phyloP scores from a whole-genome alignment of 768 basidiomycete genomes.

The Mrakia gelida region DNA sequence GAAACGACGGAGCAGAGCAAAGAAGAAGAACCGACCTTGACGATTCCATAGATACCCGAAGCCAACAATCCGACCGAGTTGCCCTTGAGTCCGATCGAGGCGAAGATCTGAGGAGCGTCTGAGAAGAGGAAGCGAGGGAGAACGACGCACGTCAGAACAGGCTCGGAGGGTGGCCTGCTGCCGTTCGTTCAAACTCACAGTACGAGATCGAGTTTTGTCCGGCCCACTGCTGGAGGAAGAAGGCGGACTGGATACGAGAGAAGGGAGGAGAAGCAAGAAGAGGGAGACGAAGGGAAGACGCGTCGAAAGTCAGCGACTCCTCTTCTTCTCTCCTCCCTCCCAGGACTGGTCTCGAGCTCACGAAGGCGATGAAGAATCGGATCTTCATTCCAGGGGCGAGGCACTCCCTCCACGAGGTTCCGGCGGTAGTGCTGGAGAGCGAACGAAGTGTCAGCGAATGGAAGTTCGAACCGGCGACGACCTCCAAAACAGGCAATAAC shows the following conservation, averaged over 20 bases:
- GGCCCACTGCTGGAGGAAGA: conserved; percentile 38
- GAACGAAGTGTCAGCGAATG: background rate
- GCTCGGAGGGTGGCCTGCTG: background rate
- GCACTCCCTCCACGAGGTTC: conserved; percentile 61
- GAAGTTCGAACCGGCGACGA: background rate
- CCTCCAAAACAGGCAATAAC: too few species aligned
- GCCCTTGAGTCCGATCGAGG: conserved; percentile 44
- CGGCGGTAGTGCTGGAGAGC: conserved; percentile 50
- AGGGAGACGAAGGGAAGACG: background rate
- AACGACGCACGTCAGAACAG: background rate
- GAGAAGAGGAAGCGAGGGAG: conserved; percentile 50
- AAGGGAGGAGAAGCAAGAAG: too few species aligned
- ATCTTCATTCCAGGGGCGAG: conserved; percentile 58
- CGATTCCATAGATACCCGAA: conserved; percentile 39
- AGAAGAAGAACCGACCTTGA: too few species aligned
- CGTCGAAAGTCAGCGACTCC: background rate
- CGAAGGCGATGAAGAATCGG: conserved; percentile 77
- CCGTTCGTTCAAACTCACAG: conserved; percentile 1
- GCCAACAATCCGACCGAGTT: conserved; percentile 43
- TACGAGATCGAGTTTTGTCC: conserved; percentile 57
- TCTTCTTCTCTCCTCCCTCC: background rate
- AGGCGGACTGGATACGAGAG: background rate
- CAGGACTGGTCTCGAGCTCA: background rate
- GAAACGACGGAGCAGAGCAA: too few species aligned
- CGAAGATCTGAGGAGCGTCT: conserved; percentile 45